These are phyloP conservation scores for Sarocladium kiliense DNA, from an alignment of 2,329 filamentous ascomycete species.

Conservation along the genomic window DNA sequence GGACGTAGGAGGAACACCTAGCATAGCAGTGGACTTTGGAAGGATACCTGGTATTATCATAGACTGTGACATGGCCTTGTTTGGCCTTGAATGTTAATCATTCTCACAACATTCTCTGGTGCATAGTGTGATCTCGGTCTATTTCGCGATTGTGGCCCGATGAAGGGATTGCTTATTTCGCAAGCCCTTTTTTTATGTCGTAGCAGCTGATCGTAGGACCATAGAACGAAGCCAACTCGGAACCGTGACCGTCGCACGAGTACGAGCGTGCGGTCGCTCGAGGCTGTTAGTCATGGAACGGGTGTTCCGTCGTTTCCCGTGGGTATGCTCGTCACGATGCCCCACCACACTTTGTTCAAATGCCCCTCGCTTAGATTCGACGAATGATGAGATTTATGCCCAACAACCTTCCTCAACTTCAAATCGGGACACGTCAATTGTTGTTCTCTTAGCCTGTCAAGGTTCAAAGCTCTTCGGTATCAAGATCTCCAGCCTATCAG, in stretches of 20 bases:
- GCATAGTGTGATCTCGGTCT: neutral
- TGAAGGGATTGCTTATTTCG: no score
- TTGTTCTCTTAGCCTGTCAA: no score
- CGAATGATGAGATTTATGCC: slow-evolving; percentile 5
- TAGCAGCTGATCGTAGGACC: no score
- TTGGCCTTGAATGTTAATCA: neutral
- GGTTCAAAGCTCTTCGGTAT: no score
- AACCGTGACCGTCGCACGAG: no score
- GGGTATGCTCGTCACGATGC: slow-evolving; percentile 2
- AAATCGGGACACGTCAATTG: no score
- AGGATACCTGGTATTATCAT: neutral
- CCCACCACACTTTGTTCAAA: slow-evolving; percentile 7
- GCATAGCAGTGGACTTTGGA: neutral
- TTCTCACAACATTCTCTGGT: neutral
- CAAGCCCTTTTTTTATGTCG: no score
- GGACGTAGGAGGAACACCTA: neutral
- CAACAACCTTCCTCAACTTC: no score
- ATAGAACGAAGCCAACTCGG: no score
- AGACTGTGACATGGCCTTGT: slow-evolving; percentile 4
- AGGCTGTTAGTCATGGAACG: neutral
- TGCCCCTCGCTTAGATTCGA: slow-evolving; percentile 5
- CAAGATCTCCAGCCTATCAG: neutral
- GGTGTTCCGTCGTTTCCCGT: neutral
- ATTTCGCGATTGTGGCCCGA: no score
- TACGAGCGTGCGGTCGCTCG: no score